phyloP scores from a whole-genome alignment of 345 rosid species.

The Ceriops tagal region DNA sequence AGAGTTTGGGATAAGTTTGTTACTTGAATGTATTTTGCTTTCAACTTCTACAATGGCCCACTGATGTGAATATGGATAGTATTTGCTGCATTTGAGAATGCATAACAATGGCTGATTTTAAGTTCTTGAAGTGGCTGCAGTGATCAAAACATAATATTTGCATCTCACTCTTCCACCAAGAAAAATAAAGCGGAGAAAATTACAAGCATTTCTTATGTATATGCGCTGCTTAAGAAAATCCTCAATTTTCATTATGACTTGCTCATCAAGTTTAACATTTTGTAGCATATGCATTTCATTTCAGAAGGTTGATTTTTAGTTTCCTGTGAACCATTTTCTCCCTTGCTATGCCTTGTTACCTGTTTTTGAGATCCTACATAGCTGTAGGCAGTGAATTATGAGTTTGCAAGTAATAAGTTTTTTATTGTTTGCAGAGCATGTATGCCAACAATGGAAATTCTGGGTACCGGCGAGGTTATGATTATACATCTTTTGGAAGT shows the following conservation, averaged over 20 bases:
- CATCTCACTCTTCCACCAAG: too few relatives aligned
- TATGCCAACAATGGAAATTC: constrained; percentile 40
- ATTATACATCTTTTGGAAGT: constrained; percentile 44
- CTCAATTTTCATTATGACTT: too few relatives aligned
- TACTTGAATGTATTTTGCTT: too few relatives aligned
- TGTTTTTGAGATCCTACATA: background rate
- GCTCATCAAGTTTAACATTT: too few relatives aligned
- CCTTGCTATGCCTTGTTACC: background rate
- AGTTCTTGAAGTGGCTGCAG: background rate
- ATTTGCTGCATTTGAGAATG: background rate
- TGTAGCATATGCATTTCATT: background rate
- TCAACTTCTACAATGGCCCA: too few relatives aligned
- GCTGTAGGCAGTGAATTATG: background rate
- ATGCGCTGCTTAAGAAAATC: too few relatives aligned
- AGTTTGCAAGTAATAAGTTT: constrained; percentile 11
- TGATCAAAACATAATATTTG: background rate
- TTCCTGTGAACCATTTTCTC: background rate
- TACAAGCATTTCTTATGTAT: too few relatives aligned
- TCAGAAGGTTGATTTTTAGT: background rate
- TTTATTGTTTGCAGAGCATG: constrained; percentile 31
- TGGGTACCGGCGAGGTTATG: constrained; percentile 41
- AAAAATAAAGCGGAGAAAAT: too few relatives aligned
- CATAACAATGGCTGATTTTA: background rate
- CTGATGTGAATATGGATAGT: background rate
- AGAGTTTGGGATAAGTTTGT: too few relatives aligned